Base-by-base conservation (phyloP, 495 filamentous ascomycete species). In the Podospora anserina region DNA sequence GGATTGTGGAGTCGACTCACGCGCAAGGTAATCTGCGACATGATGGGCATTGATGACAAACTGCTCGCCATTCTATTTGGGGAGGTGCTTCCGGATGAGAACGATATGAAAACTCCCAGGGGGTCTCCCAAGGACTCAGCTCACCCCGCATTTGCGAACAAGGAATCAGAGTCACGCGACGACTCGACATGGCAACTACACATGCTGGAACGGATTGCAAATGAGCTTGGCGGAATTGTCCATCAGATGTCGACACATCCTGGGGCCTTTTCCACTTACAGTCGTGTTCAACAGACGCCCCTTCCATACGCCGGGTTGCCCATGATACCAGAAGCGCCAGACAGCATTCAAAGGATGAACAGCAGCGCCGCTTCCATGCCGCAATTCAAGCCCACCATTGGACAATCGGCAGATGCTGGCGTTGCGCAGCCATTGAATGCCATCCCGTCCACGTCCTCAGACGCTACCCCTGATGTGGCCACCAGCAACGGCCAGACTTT, bases 11-110 rank as follows among this genome's bases (percentile, higher is more conserved):
- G 87, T 64, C 86, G 89, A 3, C 87, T 97, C 58, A 96, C 94
- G 4, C 87, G 92, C 63, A 90, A 89, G 72, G 90, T 97, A 19
- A 93, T 99, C 60, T 86, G 87, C 26, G 93, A 97, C 76, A 78
- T 99, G 56, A 90, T 99, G 75, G 93, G 96, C 3, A 92, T 98
- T 63, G 93, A 98, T 69, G 93, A 97, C 68, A 84, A 85, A 49
- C 79, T 94, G 34, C 86, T 98, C 5, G 90, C 90, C 2, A 87
- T 97, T 27, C 87, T 98, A 5, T 92, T 97, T 67, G 95, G 95
- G 2, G 95, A 97, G 79, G 82, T 86, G 13, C 79, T 98, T 32
- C 88, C 90, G 9, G 82, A 83, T 32, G 88, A 90, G 27, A 77
- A 80, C 69, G 77, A 81, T 56, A 68, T 81, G 7, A 80, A 79